Evolutionary conservation across 129 eudicot species (phyloP).

Genomic region (Dittrichia graveolens): DNA sequence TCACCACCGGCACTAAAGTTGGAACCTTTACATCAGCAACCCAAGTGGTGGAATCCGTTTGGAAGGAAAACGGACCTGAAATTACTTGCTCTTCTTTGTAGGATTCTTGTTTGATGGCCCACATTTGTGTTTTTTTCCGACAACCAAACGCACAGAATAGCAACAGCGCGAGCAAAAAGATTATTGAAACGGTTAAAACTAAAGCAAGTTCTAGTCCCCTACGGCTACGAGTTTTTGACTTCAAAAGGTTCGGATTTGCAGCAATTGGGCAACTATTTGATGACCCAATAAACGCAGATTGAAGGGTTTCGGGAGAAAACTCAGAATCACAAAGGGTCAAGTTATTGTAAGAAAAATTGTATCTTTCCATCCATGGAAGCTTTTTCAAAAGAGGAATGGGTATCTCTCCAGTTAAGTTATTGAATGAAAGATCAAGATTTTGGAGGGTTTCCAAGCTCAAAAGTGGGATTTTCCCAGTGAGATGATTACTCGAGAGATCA

Average conservation of each 20-base stretch:
- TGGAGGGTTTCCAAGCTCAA: constrained; percentile 46
- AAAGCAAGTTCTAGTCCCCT: constrained; percentile 71
- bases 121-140: constrained; percentile 66
- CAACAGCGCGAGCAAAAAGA: constrained; percentile 62
- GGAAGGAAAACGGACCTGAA: constrained; percentile 90
- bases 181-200: constrained; percentile 54
- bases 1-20: constrained; percentile 69
- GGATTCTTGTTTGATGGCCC: constrained; percentile 66
- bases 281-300: constrained; percentile 67
- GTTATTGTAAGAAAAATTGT: constrained; percentile 87
- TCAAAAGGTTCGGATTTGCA: constrained; percentile 60
- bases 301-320: constrained; percentile 52
- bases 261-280: constrained; percentile 78
- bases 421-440: constrained; percentile 63
- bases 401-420: constrained; percentile 74
- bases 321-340: constrained; percentile 65
- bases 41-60: constrained; percentile 96
- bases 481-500: constrained; percentile 74
- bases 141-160: constrained; percentile 68
- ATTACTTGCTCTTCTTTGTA: constrained; percentile 66
- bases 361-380: constrained; percentile 67
- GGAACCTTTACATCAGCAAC: constrained; percentile 84
- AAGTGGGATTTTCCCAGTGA: constrained; percentile 53
- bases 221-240: constrained; percentile 44
- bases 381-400: constrained; percentile 51